Evolutionary conservation across 2,329 filamentous ascomycete species (phyloP), one percentile per base, ranked within the genome.

Genomic region (Penicillium janthinellum): DNA sequence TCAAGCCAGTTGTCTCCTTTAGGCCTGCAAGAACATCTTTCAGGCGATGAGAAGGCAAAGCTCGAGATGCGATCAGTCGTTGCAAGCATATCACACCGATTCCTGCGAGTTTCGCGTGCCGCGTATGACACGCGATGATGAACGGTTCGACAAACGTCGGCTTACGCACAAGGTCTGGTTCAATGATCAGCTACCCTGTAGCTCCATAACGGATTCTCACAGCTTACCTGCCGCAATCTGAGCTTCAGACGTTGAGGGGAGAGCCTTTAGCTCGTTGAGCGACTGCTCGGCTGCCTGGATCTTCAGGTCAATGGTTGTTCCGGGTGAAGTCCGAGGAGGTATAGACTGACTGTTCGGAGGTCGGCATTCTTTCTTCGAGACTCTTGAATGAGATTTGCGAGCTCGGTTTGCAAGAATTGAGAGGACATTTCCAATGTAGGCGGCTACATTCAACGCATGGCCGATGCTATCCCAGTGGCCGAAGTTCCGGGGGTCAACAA

Each of bases 301-400:
- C 55, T 58, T 65, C 64, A 55, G 57, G 64, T 75, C 60, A 72
- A 69, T 62, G 56, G 38, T 57, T 17, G 34, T 45, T 55, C 56
- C 53, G 45, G 45, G 58, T 54, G 67, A 64, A 64, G 39, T 38
- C 20, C 62, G 37, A 47, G 10, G 57, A 54, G 31, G 56, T 49
- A 44, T 61, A 44, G 65, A 68, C 67, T 20, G 58, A 76, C 84
- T 84, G 90, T 90, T 81, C 90, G 88, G 55, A 99, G 83, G 71
- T 98, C 95, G 68, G 90, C 87, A 77, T 97, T 90, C 79, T 96
- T 98, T 71, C 94, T 87, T 79, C 96, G 98, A 74, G 93, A 95
- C 81, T 99, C 95, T 77, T 96, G 91, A 70, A 96, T 89, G 75
- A 97, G 86, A 79, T 91, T 96, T 72, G 89, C 86, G 75, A 97